Percentiles rank a stretch among this genome's conserved stretches.
phyloP scores from a whole-genome alignment of 2,329 filamentous ascomycete genomes.

The Mariannaea sp. region DNA sequence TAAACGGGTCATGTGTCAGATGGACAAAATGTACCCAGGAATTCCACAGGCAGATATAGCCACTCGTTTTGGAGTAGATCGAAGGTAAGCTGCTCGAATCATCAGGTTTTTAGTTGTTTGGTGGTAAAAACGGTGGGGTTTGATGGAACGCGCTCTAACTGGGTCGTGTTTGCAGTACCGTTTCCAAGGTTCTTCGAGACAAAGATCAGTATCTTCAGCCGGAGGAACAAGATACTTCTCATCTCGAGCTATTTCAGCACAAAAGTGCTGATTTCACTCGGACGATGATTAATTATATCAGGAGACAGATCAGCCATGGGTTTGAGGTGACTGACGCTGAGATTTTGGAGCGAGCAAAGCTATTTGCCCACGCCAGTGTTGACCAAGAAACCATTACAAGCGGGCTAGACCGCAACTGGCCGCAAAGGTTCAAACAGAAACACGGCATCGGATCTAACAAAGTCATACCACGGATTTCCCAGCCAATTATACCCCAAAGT shows the following conservation, averaged over 20 bases:
- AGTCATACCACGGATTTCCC: slow-evolving; percentile 62
- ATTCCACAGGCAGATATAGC: slow-evolving; percentile 97
- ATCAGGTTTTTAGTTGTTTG: not conserved
- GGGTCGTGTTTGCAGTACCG: slow-evolving; percentile 66
- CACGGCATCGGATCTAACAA: slow-evolving; percentile 63
- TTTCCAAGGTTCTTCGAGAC: slow-evolving; percentile 95
- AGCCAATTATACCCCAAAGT: slow-evolving; percentile 73
- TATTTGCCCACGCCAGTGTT: slow-evolving; percentile 74
- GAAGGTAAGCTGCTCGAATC: slow-evolving; percentile 78
- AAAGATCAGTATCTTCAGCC: slow-evolving; percentile 92
- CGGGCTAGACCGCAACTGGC: slow-evolving; percentile 75
- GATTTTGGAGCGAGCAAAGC: slow-evolving; percentile 81
- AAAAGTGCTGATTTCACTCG: slow-evolving; percentile 91
- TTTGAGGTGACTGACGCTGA: slow-evolving; percentile 75
- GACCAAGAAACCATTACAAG: slow-evolving; percentile 74
- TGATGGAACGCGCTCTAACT: slow-evolving; percentile 26
- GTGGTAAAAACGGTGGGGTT: no score
- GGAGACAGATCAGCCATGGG: slow-evolving; percentile 79
- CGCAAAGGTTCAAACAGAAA: slow-evolving; percentile 95
- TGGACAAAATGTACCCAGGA: slow-evolving; percentile 85
- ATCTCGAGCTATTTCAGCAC: slow-evolving; percentile 80
- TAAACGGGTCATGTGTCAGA: slow-evolving; percentile 90
- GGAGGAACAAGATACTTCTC: slow-evolving; percentile 69
- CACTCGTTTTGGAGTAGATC: slow-evolving; percentile 90
- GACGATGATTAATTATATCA: slow-evolving; percentile 84